These are phyloP conservation scores for Candida wancherniae DNA, from an alignment of 805 yeast species.

Conservation along the genomic window DNA sequence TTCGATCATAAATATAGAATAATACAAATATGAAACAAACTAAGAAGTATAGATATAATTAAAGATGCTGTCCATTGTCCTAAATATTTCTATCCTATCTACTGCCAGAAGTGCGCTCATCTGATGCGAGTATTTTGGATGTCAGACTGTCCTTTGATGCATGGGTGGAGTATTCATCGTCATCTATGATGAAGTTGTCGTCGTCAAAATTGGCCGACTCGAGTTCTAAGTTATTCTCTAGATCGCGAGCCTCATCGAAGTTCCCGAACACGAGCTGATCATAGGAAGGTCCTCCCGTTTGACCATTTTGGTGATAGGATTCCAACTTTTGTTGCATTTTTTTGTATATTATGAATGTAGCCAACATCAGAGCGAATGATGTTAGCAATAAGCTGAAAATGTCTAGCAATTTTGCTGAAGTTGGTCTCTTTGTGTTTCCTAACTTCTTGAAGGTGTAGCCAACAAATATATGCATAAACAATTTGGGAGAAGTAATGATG, in stretches of 20 bases:
- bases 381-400: slow-evolving; percentile 58
- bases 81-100: no score
- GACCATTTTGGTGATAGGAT: slow-evolving; percentile 20
- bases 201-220: slow-evolving; percentile 35
- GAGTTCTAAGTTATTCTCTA: slow-evolving; percentile 29
- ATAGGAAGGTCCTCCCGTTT: slow-evolving; percentile 14
- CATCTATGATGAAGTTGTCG: slow-evolving; percentile 38
- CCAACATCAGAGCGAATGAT: slow-evolving; percentile 44
- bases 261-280: slow-evolving; percentile 37
- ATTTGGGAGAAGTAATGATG: slow-evolving; percentile 73
- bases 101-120: no score
- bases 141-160: no score
- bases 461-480: slow-evolving; percentile 67
- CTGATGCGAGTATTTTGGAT: no score
- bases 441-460: slow-evolving; percentile 71
- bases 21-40: no score
- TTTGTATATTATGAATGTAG: slow-evolving; percentile 65
- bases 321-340: slow-evolving; percentile 42
- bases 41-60: no score
- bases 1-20: no score
- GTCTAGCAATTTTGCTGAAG: slow-evolving; percentile 54
- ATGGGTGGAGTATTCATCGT: no score
- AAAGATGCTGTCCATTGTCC: no score
- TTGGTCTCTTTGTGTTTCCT: slow-evolving; percentile 51
- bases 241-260: slow-evolving; percentile 35